Percentiles rank a stretch among this genome's conserved stretches.
These are phyloP conservation scores for Cordyceps militaris DNA, from an alignment of 2,329 filamentous ascomycete genomes.

Conservation along the genomic window DNA sequence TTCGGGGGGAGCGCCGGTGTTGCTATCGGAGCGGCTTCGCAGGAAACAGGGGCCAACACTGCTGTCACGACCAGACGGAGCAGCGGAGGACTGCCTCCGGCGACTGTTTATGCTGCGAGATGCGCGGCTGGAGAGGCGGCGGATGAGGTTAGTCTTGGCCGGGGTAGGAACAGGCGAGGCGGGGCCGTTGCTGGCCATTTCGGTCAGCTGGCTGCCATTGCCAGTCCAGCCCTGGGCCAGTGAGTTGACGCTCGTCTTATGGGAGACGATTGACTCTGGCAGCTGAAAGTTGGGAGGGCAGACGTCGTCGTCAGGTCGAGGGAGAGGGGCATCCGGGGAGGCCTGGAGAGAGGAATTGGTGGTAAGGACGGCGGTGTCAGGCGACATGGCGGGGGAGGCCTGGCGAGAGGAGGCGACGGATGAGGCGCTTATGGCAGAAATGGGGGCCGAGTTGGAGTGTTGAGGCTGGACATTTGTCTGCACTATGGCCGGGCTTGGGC, in stretches of 20 bases:
- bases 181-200: constrained; percentile 23
- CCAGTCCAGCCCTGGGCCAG: constrained; percentile 53
- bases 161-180: constrained; percentile 14
- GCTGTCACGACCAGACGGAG: constrained; percentile 71
- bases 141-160: constrained; percentile 55
- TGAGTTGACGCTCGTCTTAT: constrained; percentile 53
- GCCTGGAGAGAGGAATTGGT: constrained; percentile 58
- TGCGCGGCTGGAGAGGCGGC: constrained; percentile 76
- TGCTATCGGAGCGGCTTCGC: constrained; percentile 83
- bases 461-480: constrained; percentile 39
- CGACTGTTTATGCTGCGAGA: constrained; percentile 57
- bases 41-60: constrained; percentile 86
- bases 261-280: constrained; percentile 62
- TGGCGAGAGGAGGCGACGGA: constrained; percentile 49
- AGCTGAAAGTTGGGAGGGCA: constrained; percentile 55
- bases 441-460: constrained; percentile 35
- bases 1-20: constrained; percentile 57
- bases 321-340: constrained; percentile 57
- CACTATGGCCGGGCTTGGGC: constrained; percentile 39
- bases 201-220: constrained; percentile 50
- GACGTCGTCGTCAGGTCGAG: constrained; percentile 43
- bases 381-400: constrained; percentile 51
- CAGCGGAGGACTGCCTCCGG: constrained; percentile 70
- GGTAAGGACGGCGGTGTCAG: constrained; percentile 44
- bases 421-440: constrained; percentile 49